Percentiles rank a stretch among this genome's conserved stretches.
Evolutionary conservation across 345 rosid species (phyloP).

Genomic region (Diplotaxis tenuifolia): DNA sequence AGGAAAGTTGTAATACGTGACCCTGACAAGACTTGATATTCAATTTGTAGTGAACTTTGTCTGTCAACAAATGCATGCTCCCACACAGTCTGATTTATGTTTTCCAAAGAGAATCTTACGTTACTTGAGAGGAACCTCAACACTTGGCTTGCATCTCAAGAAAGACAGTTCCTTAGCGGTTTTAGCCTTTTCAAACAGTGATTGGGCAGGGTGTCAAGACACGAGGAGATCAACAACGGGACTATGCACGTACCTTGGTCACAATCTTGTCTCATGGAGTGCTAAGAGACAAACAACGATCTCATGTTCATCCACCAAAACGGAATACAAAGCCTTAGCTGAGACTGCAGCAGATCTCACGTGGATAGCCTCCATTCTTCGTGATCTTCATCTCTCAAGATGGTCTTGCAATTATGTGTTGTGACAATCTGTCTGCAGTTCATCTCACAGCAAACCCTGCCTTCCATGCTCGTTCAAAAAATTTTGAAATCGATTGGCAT

Average conservation of each 20-base stretch:
- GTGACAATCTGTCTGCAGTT: no score
- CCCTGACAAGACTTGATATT: neutral
- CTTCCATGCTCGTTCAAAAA: no score
- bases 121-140: neutral
- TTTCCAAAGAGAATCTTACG: neutral
- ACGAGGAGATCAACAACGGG: neutral
- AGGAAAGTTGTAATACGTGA: neutral
- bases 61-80: neutral
- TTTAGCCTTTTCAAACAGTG: neutral
- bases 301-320: no score
- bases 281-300: neutral
- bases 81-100: neutral
- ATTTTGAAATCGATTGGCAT: no score
- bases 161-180: neutral
- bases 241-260: neutral
- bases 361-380: no score
- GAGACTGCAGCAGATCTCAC: no score
- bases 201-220: neutral
- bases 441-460: no score
- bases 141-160: neutral
- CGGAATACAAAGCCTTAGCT: no score
- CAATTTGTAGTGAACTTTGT: neutral
- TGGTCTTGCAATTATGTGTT: no score
- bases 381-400: no score
- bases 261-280: neutral